A percentile compares a stretch with the other conserved stretches of the same genome.
These are phyloP conservation scores for Papiliotrema fonsecae DNA, from an alignment of 1,284 basidiomycete species.

Conservation along the genomic window DNA sequence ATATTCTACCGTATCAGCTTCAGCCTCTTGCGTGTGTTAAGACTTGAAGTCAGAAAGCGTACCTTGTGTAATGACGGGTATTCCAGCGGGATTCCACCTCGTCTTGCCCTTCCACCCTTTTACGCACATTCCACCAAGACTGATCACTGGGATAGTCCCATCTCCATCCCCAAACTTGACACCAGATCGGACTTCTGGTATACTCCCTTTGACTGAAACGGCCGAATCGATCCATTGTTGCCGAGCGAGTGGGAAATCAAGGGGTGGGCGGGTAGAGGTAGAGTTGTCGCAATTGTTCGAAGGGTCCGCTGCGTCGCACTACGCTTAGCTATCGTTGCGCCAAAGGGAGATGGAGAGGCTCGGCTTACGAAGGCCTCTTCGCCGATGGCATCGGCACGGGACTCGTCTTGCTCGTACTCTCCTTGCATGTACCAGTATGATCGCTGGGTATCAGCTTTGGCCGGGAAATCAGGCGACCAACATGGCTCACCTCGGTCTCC, in stretches of 20 bases:
- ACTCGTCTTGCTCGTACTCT: slow-evolving; percentile 63
- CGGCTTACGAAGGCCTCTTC: slow-evolving; percentile 33
- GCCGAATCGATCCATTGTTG: slow-evolving; percentile 78
- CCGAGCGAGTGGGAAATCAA: slow-evolving; percentile 59
- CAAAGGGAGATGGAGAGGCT: background rate
- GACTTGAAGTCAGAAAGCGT: slow-evolving; percentile 8
- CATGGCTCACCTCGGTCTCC: slow-evolving; percentile 74
- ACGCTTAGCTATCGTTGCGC: slow-evolving; percentile 4
- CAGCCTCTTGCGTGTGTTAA: background rate
- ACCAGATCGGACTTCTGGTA: slow-evolving; percentile 69
- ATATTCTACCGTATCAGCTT: slow-evolving; percentile 55
- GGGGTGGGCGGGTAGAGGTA: slow-evolving; percentile 50
- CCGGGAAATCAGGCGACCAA: background rate
- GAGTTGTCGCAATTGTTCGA: slow-evolving; percentile 47
- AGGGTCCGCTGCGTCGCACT: slow-evolving; percentile 48
- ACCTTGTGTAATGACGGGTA: slow-evolving; percentile 80
- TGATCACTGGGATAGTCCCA: slow-evolving; percentile 86
- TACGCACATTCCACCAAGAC: slow-evolving; percentile 90
- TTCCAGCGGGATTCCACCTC: slow-evolving; percentile 90
- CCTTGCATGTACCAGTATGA: slow-evolving; percentile 64
- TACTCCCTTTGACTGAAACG: slow-evolving; percentile 61
- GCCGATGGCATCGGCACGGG: slow-evolving; percentile 52
- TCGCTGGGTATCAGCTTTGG: slow-evolving; percentile 29
- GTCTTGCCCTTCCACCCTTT: slow-evolving; percentile 83
- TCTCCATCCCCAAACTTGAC: slow-evolving; percentile 92